Evolutionary conservation across 1,284 basidiomycete genomes (phyloP).

Genomic region (Schizopora paradoxa): DNA sequence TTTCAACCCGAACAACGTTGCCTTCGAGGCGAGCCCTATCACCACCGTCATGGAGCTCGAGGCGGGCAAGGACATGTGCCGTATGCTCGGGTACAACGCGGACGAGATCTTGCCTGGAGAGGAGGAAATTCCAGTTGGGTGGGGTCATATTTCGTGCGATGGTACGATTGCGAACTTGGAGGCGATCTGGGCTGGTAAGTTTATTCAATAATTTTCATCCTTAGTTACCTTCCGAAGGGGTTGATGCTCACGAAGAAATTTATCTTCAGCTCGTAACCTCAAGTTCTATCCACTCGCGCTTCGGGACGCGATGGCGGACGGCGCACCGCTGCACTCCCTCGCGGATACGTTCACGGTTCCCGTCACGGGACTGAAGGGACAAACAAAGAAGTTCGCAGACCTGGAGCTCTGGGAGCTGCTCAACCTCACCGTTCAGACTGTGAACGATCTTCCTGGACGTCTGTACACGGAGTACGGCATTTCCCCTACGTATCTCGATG

Average conservation of each 20-base stretch:
- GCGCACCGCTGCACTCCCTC: constrained; percentile 26
- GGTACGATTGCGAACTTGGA: constrained; percentile 44
- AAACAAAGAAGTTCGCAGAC: constrained; percentile 24
- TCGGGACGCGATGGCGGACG: constrained; percentile 27
- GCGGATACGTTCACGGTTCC: constrained; percentile 27
- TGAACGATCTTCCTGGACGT: constrained; percentile 28
- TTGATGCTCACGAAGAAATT: constrained; percentile 1
- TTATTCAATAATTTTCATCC: constrained; percentile 12
- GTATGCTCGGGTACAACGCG: constrained; percentile 36
- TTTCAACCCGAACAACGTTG: constrained; percentile 42
- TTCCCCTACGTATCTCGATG: constrained; percentile 24
- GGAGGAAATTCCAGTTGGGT: constrained; percentile 23
- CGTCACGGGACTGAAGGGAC: constrained; percentile 22
- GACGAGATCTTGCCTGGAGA: neutral
- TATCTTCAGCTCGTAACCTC: constrained; percentile 30
- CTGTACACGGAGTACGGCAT: constrained; percentile 28
- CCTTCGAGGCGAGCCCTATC: constrained; percentile 37
- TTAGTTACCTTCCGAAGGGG: neutral
- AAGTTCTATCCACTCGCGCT: constrained; percentile 38
- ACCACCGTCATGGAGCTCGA: constrained; percentile 36
- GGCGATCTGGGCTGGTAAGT: constrained; percentile 35
- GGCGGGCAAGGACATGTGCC: constrained; percentile 38
- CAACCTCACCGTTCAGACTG: constrained; percentile 26
- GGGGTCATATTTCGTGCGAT: constrained; percentile 43
- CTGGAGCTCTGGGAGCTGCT: constrained; percentile 30